Evolutionary conservation across 345 rosid species (phyloP), one percentile per base, ranked within the genome.

Genomic region (Aquilaria malaccensis): DNA sequence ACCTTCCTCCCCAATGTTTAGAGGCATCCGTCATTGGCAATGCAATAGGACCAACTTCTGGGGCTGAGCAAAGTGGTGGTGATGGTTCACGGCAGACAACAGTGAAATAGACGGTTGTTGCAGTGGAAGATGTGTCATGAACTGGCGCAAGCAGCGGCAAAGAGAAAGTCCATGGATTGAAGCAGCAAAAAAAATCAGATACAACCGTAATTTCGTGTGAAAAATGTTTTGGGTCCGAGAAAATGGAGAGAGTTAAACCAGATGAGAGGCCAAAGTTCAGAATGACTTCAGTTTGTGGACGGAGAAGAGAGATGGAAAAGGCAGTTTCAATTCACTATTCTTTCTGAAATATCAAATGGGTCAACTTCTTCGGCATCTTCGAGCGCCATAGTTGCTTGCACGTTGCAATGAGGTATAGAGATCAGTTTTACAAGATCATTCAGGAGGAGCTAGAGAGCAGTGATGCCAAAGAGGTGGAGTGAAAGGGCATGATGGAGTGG

Each of bases 261-360:
- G 50, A 60, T 30, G 29, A 33, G 67, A 4, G 43, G 11, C 88
- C 85, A 0, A 88, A 77, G 73, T 82, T 74, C 9, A 97, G 97
- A 1, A 69, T 79, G 82, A 91, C 95, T 49, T 94, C 99, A 3
- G 85, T 94, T 45, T 91, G 99, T 50, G 99, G 99, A 2, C 72
- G 96, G 58, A 74, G 99, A 65, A 57, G 99, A 50, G 97, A 90
- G 33, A 94, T 94, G 99, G 99, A 94, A 73, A 97, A 94, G 58
- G 84, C 97, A 2, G 93, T 94, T 1, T 81, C 96, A 0, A 63
- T 85, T 7, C 85, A 75, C 30, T 72, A 85, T 6, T 74, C 75
- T 1, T 71, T 90, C 15, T 64, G 72, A 43, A 47, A 50, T 10
- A 41, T 54, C 41, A 7, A 52, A 70, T 11, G 67, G 57, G 2